Evolutionary conservation across 768 basidiomycete species (phyloP).

Genomic region (Lactarius trivialis): DNA sequence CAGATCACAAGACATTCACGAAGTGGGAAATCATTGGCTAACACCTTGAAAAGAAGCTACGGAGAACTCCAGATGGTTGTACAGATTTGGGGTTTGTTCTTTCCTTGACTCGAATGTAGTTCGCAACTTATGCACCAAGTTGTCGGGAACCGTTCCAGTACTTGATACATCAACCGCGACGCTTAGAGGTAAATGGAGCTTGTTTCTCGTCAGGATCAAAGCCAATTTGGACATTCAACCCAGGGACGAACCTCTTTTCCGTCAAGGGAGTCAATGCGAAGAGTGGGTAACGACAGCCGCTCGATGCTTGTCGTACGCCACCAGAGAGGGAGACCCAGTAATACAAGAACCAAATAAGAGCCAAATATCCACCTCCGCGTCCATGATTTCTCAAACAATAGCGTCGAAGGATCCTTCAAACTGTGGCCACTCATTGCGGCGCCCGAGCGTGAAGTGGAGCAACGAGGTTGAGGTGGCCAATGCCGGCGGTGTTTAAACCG

Average conservation of each 20-base stretch:
- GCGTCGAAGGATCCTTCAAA: constrained; percentile 11
- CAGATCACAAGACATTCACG: constrained; percentile 11
- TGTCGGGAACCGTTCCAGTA: neutral
- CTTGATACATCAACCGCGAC: constrained; percentile 9
- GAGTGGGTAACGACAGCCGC: constrained; percentile 58
- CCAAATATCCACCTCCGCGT: constrained; percentile 53
- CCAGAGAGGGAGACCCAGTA: constrained; percentile 85
- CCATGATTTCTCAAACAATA: constrained; percentile 12
- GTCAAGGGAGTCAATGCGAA: constrained; percentile 11
- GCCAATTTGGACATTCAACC: neutral
- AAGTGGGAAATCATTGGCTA: constrained; percentile 11
- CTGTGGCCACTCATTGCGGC: constrained; percentile 8
- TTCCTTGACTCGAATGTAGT: constrained; percentile 12
- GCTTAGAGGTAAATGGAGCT: constrained; percentile 21
- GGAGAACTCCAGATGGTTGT: constrained; percentile 15
- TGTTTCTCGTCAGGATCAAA: neutral
- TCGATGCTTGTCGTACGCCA: constrained; percentile 90
- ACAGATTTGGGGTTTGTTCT: constrained; percentile 1
- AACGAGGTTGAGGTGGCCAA: neutral
- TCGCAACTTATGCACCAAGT: constrained; percentile 1
- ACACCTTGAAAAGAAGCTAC: constrained; percentile 14
- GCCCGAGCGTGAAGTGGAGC: neutral
- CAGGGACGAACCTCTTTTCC: constrained; percentile 16
- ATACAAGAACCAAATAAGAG: constrained; percentile 72
- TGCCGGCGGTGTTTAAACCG: constrained; percentile 7